Evolutionary conservation across 768 basidiomycete genomes (phyloP).

Genomic region (Termitomyces sp.): DNA sequence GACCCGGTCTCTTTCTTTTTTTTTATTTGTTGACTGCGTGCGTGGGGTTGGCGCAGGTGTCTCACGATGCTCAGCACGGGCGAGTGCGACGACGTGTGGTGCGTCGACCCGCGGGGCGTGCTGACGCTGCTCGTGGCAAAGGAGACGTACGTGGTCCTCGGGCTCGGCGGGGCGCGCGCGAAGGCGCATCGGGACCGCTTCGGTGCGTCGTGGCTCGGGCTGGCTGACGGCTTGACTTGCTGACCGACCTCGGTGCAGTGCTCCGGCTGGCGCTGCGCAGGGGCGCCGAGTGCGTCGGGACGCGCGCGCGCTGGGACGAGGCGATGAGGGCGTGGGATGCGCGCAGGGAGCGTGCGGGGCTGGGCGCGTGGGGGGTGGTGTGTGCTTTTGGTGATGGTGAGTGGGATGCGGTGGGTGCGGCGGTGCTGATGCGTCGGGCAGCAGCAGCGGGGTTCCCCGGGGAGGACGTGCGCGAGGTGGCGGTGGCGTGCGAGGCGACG

Average conservation of each 20-base stretch:
- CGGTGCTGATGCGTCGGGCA: too few relatives aligned
- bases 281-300: conserved; percentile 28
- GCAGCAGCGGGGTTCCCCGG: conserved; percentile 15
- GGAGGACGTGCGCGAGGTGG: conserved; percentile 15
- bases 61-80: conserved; percentile 28
- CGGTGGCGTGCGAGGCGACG: conserved; percentile 19
- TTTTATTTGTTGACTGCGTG: too few relatives aligned
- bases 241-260: conserved; percentile 25
- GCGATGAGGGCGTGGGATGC: conserved; percentile 49
- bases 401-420: not conserved
- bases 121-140: conserved; percentile 53
- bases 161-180: conserved; percentile 50
- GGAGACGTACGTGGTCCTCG: conserved; percentile 54
- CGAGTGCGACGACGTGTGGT: conserved; percentile 56
- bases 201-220: conserved; percentile 30
- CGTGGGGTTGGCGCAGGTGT: conserved; percentile 10
- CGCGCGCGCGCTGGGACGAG: conserved; percentile 30
- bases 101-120: conserved; percentile 57
- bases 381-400: conserved; percentile 28
- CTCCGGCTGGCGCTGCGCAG: conserved; percentile 41
- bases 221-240: not conserved
- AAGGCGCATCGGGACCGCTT: conserved; percentile 41
- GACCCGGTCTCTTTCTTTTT: too few relatives aligned
- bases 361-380: conserved; percentile 40
- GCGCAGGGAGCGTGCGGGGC: conserved; percentile 25